phyloP scores from a whole-genome alignment of 345 rosid genomes.

The Mangifera indica region DNA sequence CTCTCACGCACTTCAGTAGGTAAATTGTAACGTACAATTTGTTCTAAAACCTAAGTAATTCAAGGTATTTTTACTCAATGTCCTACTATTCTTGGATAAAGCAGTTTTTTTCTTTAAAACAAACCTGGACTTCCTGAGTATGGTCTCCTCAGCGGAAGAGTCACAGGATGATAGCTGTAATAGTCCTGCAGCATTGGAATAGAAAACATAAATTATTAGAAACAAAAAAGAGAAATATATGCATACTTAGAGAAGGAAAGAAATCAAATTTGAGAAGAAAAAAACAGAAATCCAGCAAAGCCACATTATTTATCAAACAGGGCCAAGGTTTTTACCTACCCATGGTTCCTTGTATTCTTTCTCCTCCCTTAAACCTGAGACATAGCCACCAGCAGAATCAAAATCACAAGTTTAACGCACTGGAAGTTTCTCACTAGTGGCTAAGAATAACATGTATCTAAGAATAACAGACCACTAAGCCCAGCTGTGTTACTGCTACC shows the following conservation, averaged over 20 bases:
- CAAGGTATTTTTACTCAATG: background rate
- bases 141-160: slow-evolving; percentile 79
- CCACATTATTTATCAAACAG: background rate
- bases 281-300: slow-evolving; percentile 10
- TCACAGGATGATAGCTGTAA: slow-evolving; percentile 69
- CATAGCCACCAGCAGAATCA: slow-evolving; percentile 40
- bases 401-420: slow-evolving; percentile 6
- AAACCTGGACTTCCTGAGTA: slow-evolving; percentile 84
- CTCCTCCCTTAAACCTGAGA: slow-evolving; percentile 34
- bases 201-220: background rate
- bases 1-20: background rate
- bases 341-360: slow-evolving; percentile 80
- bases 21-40: background rate
- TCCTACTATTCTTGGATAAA: slow-evolving; percentile 7
- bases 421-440: slow-evolving; percentile 2
- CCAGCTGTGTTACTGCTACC: slow-evolving; percentile 27
- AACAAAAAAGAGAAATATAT: background rate
- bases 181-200: slow-evolving; percentile 54
- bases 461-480: slow-evolving; percentile 25
- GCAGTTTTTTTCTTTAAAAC: background rate
- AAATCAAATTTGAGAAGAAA: background rate
- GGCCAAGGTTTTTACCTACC: slow-evolving; percentile 44
- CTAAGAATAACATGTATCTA: background rate
- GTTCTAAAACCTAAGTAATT: background rate
- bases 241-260: background rate